Evolutionary conservation across 768 basidiomycete genomes (phyloP).

Genomic region (Tulasnella calospora): DNA sequence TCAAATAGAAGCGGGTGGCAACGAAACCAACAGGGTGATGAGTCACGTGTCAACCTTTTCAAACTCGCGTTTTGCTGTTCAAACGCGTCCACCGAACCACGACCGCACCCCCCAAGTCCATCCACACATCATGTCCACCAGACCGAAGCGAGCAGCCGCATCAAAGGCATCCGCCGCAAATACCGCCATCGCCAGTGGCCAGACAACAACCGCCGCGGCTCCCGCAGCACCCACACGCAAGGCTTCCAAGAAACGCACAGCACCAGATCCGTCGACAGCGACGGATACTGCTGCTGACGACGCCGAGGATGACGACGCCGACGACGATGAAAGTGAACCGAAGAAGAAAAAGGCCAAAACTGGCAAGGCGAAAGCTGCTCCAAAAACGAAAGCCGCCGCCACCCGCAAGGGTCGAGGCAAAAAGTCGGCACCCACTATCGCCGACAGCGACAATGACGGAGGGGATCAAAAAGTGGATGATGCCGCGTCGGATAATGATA

Average conservation of each 20-base stretch:
- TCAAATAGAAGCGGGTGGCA: neutral
- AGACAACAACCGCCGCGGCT: neutral
- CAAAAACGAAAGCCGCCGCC: neutral
- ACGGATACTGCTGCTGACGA: neutral
- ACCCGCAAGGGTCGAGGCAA: neutral
- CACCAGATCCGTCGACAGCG: neutral
- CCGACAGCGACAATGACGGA: neutral
- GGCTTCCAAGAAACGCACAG: neutral
- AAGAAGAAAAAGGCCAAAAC: conserved; percentile 23
- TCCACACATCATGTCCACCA: neutral
- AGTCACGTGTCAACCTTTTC: neutral
- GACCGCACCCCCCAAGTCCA: neutral
- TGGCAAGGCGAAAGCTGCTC: neutral
- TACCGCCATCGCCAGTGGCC: neutral
- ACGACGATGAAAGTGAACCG: conserved; percentile 16
- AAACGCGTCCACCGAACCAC: neutral
- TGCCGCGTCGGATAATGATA: neutral
- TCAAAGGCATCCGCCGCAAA: neutral
- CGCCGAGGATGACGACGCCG: conserved; percentile 2
- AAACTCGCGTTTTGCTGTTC: neutral
- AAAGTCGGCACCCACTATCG: neutral
- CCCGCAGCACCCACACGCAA: neutral
- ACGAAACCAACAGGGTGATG: neutral
- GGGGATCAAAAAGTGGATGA: neutral
- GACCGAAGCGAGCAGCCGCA: conserved; percentile 4